phyloP scores from a whole-genome alignment of 208 protist species.

The Crithidia acanthocephali region DNA sequence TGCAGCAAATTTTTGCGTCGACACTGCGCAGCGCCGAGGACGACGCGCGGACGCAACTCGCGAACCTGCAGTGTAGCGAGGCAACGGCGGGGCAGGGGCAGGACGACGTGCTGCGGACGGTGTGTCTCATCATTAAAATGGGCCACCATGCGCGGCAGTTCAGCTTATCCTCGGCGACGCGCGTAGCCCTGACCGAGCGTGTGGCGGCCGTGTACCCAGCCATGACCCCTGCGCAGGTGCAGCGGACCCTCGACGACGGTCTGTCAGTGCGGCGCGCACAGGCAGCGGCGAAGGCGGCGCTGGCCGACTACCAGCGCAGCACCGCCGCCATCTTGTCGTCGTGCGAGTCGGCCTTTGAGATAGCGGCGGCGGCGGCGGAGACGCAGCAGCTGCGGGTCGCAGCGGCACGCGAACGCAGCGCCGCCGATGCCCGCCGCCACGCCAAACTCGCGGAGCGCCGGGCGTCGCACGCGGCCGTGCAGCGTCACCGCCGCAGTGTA shows the following conservation, averaged over 20 bases:
- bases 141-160: conserved; percentile 37
- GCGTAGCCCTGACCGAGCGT: conserved; percentile 26
- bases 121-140: conserved; percentile 44
- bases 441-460: conserved; percentile 37
- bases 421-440: conserved; percentile 30
- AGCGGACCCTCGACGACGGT: conserved; percentile 30
- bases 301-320: conserved; percentile 36
- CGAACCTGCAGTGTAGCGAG: background rate
- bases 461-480: conserved; percentile 44
- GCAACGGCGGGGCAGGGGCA: background rate
- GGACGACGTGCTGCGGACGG: conserved; percentile 24
- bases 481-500: conserved; percentile 31
- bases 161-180: conserved; percentile 18
- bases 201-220: conserved; percentile 27
- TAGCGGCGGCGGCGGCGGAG: conserved; percentile 21
- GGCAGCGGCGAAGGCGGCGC: conserved; percentile 17
- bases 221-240: conserved; percentile 20
- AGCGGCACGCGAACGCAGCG: conserved; percentile 37
- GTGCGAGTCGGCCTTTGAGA: conserved; percentile 45
- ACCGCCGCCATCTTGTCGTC: conserved; percentile 23
- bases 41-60: background rate
- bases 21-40: conserved; percentile 8
- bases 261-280: conserved; percentile 21
- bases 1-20: conserved; percentile 21
- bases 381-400: conserved; percentile 29